phyloP scores from a whole-genome alignment of 805 yeast species.

The Ogataea corticis region DNA sequence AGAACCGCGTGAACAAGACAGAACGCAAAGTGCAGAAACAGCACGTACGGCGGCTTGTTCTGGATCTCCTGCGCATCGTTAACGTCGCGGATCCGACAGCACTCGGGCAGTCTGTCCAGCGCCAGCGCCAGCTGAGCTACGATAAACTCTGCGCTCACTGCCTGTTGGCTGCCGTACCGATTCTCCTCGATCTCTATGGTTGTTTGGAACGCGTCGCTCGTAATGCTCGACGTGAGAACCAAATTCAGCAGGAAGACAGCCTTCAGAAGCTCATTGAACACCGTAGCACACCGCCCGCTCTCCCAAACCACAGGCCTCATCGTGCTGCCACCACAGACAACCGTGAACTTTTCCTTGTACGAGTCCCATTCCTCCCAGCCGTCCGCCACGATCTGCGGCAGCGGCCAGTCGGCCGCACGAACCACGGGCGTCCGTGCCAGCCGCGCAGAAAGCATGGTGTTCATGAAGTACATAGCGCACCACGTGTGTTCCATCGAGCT shows the following conservation, averaged over 20 bases:
- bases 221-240: conserved; percentile 4
- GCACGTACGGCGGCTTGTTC: conserved; percentile 5
- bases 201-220: conserved; percentile 3
- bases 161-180: background rate
- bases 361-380: conserved; percentile 10
- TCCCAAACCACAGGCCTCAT: conserved; percentile 7
- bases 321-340: background rate
- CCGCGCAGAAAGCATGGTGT: conserved; percentile 1
- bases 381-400: conserved; percentile 3
- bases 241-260: conserved; percentile 1
- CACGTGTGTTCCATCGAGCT: conserved; percentile 5
- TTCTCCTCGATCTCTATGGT: conserved; percentile 1
- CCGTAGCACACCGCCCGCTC: conserved; percentile 5
- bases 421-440: conserved; percentile 5
- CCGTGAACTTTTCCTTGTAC: conserved; percentile 6
- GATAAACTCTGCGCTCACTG: conserved; percentile 5
- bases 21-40: conserved; percentile 1
- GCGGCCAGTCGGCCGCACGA: conserved; percentile 5
- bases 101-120: background rate
- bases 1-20: conserved; percentile 3
- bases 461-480: conserved; percentile 6
- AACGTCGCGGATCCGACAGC: conserved; percentile 1
- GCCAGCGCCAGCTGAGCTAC: background rate
- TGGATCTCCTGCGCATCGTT: conserved; percentile 1
- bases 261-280: conserved; percentile 5